Evolutionary conservation across 2,329 filamentous ascomycete genomes (phyloP), one percentile per base, ranked within the genome.

Genomic region (Ophiocordyceps unilateralis): DNA sequence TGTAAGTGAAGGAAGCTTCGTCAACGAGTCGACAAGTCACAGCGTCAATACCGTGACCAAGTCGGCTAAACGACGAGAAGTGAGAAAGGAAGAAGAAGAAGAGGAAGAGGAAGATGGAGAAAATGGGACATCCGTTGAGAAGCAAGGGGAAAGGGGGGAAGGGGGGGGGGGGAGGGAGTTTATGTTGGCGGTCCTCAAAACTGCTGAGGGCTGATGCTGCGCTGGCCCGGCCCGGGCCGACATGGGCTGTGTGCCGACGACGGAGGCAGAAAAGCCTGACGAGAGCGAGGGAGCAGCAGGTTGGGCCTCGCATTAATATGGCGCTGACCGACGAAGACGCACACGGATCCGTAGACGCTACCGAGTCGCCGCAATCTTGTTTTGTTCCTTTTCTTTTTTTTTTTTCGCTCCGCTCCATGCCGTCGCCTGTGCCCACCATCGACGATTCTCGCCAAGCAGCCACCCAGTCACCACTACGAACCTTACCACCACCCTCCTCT

Each of bases 141-240:
- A 38, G 17, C 28, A 34, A 53, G 47, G 55, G 44, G 42, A 49
- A 51, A 54, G 44, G 55, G 51, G 56, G 57, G 58, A 56, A 51
- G 54, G 53, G 55, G 56, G 58, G 56, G 51, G 55, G 53, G 54
- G 55, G 54, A 55, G 56, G 53, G 45, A 54, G 59, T 56, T 56
- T 60, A 59, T 59, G 57, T 57, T n/a, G 58, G 57, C 34, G n/a
- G 34, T 11, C 34, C 37, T 23, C 7, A 14, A 15, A n/a, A 17
- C 15, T 28, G n/a, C 26, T 28, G 26, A 28, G 26, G 26, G 26
- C 26, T 28, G 26, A 6, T 26, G 24, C 39, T 41, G 40, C 28
- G 40, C 40, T 41, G 40, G 28, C 21, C 41, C n/a, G 41, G 30
- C 32, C 41, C n/a, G 22, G 34, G 32, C 34, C 21, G 30, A 34